Base-by-base conservation (phyloP, 352 stramenopile genomes). In the Phytophthora chlamydospora region DNA sequence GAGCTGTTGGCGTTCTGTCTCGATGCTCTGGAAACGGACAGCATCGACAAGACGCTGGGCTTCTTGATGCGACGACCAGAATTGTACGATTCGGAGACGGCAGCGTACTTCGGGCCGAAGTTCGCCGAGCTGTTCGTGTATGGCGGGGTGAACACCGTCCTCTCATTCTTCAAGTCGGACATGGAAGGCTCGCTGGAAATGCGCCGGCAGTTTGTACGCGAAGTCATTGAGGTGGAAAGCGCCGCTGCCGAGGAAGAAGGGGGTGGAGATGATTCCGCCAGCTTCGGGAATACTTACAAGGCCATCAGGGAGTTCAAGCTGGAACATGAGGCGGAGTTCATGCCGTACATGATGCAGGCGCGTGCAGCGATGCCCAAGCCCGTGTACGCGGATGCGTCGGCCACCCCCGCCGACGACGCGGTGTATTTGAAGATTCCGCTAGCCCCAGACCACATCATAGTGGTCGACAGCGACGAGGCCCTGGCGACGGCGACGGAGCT, bases 21-120 rank as follows among this genome's bases (percentile, higher is more conserved):
- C 10, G 69, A 87, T 36, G 78, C 81, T 39, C 55, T 90, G 2
- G 81, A 90, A 48, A 82, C 52, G 5, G 70, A 86, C 46, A 90
- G 83, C 39, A 55, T 90, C 44, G 81, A 90, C 64, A 90, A 90
- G 62, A 83, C 71, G 0, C 75, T 90, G 44, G 78, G 81, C 0
- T 90, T 78, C 41, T 48, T 90, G 11, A 76, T 86, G 53, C 77
- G 73, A 44, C 71, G 76, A 19, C 58, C 75, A 6, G 72, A 80
- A 34, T 40, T 90, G 31, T 88, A 88, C 51, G 80, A 76, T 3
- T 33, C 75, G 9, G 72, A 88, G 19, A 81, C 75, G 0, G 75
- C 73, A 0, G 41, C 47, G 10, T 79, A 60, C 19, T 59, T 87
- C 11, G 71, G 67, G 1, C 78, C 78, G 5, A 90, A 88, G 63